Evolutionary conservation across 257 asterid genomes (phyloP), one percentile per base, ranked within the genome.

Genomic region (Nicotiana obtusifolia): DNA sequence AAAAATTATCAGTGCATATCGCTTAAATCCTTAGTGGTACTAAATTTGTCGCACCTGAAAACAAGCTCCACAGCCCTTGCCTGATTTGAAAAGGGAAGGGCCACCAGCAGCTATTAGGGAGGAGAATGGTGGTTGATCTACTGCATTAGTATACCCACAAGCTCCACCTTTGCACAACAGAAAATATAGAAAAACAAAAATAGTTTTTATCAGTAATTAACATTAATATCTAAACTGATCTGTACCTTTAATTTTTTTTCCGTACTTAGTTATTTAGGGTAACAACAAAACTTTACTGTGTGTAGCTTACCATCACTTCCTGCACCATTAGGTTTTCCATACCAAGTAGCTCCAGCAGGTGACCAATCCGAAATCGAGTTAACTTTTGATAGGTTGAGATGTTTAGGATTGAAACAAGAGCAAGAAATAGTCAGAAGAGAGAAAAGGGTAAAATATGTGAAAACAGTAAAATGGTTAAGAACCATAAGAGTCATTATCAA

Each of bases 331-430:
- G 97, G 91, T 60, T 87, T 88, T 57, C 98, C 99, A 26, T 95
- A 93, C 99, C 99, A 95, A 71, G 95, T 95, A 33, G 97, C 98
- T 30, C 85, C 89, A n/a, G 94, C 95, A 0, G 93, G 30, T 4
- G 95, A 86, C 99, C 99, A 95, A 26, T 54, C 86, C n/a, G 86
- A 82, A 10, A 78, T 85, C 1, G 89, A n/a, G 20, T 84, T 64
- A 80, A 80, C 17, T 83, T 64, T 85, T 3, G 97, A 87, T 64
- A 67, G 87, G 65, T 87, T 87, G 11, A 90, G 57, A 64, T 67
- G 84, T 77, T 88, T 91, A 22, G 92, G 98, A 57, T 87, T 89
- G 90, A 93, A 93, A 82, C 89, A 81, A 68, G 75, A 82, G 86
- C 92, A 86, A 13, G 83, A 78, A 80, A 52, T 90, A 4, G 84